Conservation (phyloP, 2,329 filamentous ascomycete genomes). For the Penicillium sp. region DNA sequence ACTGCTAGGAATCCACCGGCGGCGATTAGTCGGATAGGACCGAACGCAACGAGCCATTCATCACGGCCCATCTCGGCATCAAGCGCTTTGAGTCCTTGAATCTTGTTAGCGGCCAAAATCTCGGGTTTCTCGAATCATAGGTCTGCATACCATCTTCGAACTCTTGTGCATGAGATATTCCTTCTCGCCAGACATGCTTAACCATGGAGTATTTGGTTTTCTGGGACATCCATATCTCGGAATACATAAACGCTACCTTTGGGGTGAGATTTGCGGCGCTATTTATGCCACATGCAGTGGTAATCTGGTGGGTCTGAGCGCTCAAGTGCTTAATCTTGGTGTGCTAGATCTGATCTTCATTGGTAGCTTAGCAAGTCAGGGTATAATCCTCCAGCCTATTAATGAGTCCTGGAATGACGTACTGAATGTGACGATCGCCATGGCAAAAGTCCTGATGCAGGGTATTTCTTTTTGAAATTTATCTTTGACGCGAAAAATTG, state of each 20-base stretch:
- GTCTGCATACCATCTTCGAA: neutral
- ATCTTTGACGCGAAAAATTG: neutral
- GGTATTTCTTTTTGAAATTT: neutral
- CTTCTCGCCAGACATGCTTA: neutral
- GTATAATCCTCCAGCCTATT: neutral
- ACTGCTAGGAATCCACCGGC: constrained; percentile 34
- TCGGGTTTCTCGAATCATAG: neutral
- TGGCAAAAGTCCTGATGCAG: neutral
- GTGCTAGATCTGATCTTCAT: neutral
- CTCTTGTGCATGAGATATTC: neutral
- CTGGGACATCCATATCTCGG: neutral
- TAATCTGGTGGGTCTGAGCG: neutral
- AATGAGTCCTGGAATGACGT: neutral
- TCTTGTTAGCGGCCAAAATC: neutral
- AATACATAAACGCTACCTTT: neutral
- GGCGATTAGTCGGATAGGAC: constrained; percentile 32
- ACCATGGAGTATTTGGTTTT: neutral
- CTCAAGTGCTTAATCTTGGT: neutral
- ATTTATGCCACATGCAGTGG: neutral
- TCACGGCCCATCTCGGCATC: constrained; percentile 32
- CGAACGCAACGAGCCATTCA: constrained; percentile 32
- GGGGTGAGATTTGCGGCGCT: neutral
- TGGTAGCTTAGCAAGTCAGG: neutral
- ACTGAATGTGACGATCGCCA: neutral
- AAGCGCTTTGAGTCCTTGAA: constrained; percentile 9